Evolutionary conservation across 2,329 filamentous ascomycete genomes (phyloP).

Genomic region (Bipolaris cookei): DNA sequence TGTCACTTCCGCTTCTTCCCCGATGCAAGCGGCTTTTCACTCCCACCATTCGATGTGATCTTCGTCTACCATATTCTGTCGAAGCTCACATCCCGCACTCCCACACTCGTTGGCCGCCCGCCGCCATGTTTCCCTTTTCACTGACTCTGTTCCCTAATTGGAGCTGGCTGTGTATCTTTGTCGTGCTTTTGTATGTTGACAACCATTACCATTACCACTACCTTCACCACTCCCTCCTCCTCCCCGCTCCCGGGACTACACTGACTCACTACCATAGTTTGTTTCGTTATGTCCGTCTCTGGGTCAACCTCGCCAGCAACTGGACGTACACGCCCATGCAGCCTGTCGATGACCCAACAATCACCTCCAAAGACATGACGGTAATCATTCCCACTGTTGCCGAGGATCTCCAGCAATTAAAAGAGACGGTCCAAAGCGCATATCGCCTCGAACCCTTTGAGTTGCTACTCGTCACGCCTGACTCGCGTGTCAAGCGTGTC

Average conservation of each 20-base stretch:
- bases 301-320: constrained; percentile 78
- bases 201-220: not conserved
- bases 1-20: constrained; percentile 47
- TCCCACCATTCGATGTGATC: constrained; percentile 51
- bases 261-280: constrained; percentile 62
- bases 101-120: constrained; percentile 48
- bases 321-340: constrained; percentile 86
- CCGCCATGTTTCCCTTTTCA: constrained; percentile 49
- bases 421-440: constrained; percentile 79
- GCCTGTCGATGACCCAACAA: constrained; percentile 78
- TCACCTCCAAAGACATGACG: constrained; percentile 83
- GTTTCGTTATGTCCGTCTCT: constrained; percentile 83
- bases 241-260: constrained; percentile 14
- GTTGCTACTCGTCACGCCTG: constrained; percentile 86
- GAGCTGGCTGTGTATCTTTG: constrained; percentile 50
- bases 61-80: constrained; percentile 44
- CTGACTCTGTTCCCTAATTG: constrained; percentile 47
- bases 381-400: constrained; percentile 94
- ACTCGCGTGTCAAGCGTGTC: constrained; percentile 74
- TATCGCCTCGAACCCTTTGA: constrained; percentile 72
- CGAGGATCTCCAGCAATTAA: constrained; percentile 81
- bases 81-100: constrained; percentile 44
- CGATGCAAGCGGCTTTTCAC: constrained; percentile 48
- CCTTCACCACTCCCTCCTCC: not conserved
- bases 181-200: constrained; percentile 45